Evolutionary conservation across 1,139 yeast genomes (phyloP).

Genomic region (Magnusiomyces paraingens): DNA sequence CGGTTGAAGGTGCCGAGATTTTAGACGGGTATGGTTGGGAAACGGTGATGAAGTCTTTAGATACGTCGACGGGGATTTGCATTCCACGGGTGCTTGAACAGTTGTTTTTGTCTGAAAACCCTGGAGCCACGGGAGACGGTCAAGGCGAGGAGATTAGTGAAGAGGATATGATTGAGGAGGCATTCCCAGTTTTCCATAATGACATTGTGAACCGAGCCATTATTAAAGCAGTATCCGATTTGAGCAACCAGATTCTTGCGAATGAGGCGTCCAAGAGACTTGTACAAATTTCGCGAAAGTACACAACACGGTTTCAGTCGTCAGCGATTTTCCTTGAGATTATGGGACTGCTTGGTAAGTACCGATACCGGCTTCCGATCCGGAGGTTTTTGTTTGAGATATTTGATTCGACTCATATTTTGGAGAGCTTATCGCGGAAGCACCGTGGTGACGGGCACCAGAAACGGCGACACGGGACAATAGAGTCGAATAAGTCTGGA

Average conservation of each 20-base stretch:
- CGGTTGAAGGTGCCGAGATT: slow-evolving; percentile 78
- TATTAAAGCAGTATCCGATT: slow-evolving; percentile 52
- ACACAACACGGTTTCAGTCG: slow-evolving; percentile 40
- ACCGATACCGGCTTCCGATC: slow-evolving; percentile 57
- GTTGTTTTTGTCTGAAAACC: slow-evolving; percentile 15
- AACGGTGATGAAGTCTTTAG: slow-evolving; percentile 48
- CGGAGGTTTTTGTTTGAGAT: slow-evolving; percentile 65
- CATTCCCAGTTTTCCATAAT: neutral
- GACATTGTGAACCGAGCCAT: slow-evolving; percentile 35
- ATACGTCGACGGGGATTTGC: slow-evolving; percentile 44
- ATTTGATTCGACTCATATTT: slow-evolving; percentile 49
- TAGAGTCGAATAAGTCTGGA: neutral
- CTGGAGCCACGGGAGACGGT: neutral
- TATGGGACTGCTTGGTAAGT: slow-evolving; percentile 56
- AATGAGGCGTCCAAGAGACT: slow-evolving; percentile 61
- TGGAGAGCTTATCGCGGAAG: slow-evolving; percentile 38
- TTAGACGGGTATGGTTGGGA: slow-evolving; percentile 78
- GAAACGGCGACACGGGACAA: too few species aligned
- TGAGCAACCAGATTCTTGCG: slow-evolving; percentile 56
- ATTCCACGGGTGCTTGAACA: slow-evolving; percentile 24
- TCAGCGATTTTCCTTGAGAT: slow-evolving; percentile 55
- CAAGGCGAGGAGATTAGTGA: slow-evolving; percentile 14
- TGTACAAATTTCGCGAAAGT: slow-evolving; percentile 45
- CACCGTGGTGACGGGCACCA: slow-evolving; percentile 7
- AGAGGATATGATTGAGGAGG: slow-evolving; percentile 17